Conservation (phyloP, 2,329 filamentous ascomycete species). For the Monilinia vaccinii-corymbosi region DNA sequence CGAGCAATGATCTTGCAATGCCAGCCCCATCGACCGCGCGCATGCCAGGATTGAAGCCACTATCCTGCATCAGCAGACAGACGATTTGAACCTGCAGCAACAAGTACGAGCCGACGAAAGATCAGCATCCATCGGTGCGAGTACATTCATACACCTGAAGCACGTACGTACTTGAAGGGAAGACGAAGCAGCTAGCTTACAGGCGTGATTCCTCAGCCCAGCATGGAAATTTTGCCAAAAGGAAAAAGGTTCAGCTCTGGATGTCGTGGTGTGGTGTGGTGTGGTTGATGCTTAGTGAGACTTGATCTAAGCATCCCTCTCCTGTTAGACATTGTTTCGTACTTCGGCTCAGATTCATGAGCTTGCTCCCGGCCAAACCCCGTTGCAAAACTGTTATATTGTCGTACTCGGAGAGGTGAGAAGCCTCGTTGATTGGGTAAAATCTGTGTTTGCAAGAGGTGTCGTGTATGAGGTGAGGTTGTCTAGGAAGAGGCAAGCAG, state of each 20-base stretch:
- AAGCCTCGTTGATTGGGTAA: neutral
- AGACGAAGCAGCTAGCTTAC: neutral
- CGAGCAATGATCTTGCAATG: neutral
- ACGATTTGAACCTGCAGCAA: conserved; percentile 4
- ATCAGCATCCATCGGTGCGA: neutral
- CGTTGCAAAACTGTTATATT: neutral
- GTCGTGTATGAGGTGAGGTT: neutral
- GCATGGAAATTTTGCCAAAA: neutral
- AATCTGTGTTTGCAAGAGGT: neutral
- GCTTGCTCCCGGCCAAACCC: neutral
- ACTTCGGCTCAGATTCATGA: neutral
- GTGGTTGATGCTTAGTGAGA: conserved; percentile 8
- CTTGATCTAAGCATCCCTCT: neutral
- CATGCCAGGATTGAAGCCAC: conserved; percentile 4
- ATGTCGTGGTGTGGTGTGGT: neutral
- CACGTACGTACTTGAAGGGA: neutral
- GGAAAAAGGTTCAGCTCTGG: neutral
- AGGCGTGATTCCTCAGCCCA: neutral
- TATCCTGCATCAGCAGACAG: conserved; percentile 11
- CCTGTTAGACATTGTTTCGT: neutral
- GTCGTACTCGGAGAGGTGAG: neutral
- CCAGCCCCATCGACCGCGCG: conserved; percentile 5
- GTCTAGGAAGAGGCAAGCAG: neutral
- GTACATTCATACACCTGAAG: neutral
- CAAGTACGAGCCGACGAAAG: neutral